Evolutionary conservation across 2,329 filamentous ascomycete genomes (phyloP).

Genomic region (Neospermospora avenae): DNA sequence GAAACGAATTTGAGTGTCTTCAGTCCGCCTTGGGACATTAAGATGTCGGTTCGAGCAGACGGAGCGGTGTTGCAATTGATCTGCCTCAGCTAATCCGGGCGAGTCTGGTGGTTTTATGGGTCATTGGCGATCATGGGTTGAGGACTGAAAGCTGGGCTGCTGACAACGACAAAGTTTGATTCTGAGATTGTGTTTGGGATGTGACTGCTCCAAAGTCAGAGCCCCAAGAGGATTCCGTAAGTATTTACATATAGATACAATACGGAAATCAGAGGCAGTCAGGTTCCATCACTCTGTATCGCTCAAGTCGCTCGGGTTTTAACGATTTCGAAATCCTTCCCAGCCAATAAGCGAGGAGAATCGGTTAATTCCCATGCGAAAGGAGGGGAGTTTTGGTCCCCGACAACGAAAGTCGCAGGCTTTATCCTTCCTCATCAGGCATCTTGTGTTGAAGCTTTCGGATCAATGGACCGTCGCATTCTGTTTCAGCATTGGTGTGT

Average conservation of each 20-base stretch:
- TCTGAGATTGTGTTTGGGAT: background rate
- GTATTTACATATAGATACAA: background rate
- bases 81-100: background rate
- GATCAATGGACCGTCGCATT: constrained; percentile 11
- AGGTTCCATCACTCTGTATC: background rate
- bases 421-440: constrained; percentile 22
- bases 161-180: background rate
- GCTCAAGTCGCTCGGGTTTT: background rate
- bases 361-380: constrained; percentile 20
- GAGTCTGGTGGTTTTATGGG: no score
- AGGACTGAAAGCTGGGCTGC: background rate
- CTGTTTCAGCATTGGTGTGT: constrained; percentile 5
- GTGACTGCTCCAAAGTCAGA: background rate
- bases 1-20: background rate
- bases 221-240: background rate
- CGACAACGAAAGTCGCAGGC: constrained; percentile 7
- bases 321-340: background rate
- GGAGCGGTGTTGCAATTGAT: background rate
- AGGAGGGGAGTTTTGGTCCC: constrained; percentile 2
- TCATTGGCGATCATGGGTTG: background rate
- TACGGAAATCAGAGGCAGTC: background rate
- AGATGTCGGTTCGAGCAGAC: constrained; percentile 3
- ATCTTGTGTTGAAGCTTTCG: constrained; percentile 7
- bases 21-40: background rate
- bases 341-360: constrained; percentile 13